phyloP scores from a whole-genome alignment of 768 basidiomycete species.

The Lactifluus pinguis region DNA sequence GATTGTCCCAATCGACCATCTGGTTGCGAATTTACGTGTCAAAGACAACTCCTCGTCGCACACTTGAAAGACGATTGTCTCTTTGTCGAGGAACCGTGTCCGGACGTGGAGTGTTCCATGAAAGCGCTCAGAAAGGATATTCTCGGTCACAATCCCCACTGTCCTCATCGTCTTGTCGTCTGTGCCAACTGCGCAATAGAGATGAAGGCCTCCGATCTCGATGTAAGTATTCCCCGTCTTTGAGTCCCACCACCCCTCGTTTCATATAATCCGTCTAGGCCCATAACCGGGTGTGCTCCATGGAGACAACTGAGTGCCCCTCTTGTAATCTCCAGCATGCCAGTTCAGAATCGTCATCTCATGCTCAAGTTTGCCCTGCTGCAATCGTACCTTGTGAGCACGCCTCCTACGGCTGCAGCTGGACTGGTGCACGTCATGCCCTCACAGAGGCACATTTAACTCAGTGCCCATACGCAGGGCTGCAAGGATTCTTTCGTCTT shows the following conservation, averaged over 20 bases:
- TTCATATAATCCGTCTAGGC: background rate
- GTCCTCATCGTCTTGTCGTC: slow-evolving; percentile 32
- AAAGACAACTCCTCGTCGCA: slow-evolving; percentile 53
- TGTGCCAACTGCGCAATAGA: slow-evolving; percentile 24
- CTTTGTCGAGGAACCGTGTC: slow-evolving; percentile 46
- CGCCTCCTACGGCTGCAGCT: slow-evolving; percentile 42
- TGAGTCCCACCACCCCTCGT: background rate
- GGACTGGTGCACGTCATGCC: slow-evolving; percentile 37
- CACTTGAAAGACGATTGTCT: slow-evolving; percentile 58
- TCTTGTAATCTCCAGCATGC: slow-evolving; percentile 33
- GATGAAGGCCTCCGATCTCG: slow-evolving; percentile 31
- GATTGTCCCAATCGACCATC: slow-evolving; percentile 52
- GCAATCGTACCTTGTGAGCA: slow-evolving; percentile 37
- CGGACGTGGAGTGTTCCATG: slow-evolving; percentile 37
- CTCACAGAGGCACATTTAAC: slow-evolving; percentile 31
- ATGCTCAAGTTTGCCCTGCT: slow-evolving; percentile 33
- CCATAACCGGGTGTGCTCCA: slow-evolving; percentile 34
- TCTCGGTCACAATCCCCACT: slow-evolving; percentile 8
- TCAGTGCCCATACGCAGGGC: slow-evolving; percentile 48
- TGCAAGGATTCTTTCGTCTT: slow-evolving; percentile 50
- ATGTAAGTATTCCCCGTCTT: slow-evolving; percentile 24
- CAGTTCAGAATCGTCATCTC: slow-evolving; percentile 29
- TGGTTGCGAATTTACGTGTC: slow-evolving; percentile 56
- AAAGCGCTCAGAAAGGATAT: slow-evolving; percentile 38
- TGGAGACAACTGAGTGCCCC: slow-evolving; percentile 30